Base-by-base conservation (phyloP, 148 eudicot genomes). In the Euryodendron excelsum region DNA sequence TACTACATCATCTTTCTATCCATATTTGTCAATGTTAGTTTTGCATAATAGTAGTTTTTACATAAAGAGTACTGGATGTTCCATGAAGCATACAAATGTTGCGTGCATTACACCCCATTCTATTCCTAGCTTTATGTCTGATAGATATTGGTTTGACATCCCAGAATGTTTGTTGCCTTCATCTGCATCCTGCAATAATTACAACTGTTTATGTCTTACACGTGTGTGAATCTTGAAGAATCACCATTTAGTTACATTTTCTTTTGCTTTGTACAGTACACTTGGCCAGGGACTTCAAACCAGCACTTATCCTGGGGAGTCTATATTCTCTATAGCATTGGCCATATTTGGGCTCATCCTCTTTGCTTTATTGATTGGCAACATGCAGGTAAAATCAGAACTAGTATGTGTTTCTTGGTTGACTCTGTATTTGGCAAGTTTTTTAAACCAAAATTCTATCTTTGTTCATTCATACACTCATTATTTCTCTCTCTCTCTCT, bases 201-300 rank as follows among this genome's bases (percentile, higher is more conserved):
- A 14, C 2, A 48, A 0, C 17, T 48, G 14, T 6, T 48, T 48
- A 48, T 48, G 53, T 48, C 17, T 48, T 6, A 14, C 53, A 48
- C 8, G 8, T 48, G 14, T 48, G 7, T 48, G 53, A 48, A 48
- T 48, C 53, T 48, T 13, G 12, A 48, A 14, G 53, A 14, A 13
- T 48, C 53, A 48, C 53, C 17, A 1, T 48, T 48, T 48, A 48
- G 53, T 48, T 48, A 48, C 53, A 10, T 14, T 10, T 48, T 14
- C 53, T 48, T 48, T 48, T 10, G 14, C 15, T 10, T 10, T 10
- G 14, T 48, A 14, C 14, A 10, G 15, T 48, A 94, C 97, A 75
- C 90, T 92, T 69, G 98, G 98, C 23, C 98, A 94, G 83, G 98
- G 98, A 71, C 94, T 94, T 44, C 82, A 92, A 80, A 92, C 96